phyloP scores from a whole-genome alignment of 139 green algal genomes.

The Closterium sp. region DNA sequence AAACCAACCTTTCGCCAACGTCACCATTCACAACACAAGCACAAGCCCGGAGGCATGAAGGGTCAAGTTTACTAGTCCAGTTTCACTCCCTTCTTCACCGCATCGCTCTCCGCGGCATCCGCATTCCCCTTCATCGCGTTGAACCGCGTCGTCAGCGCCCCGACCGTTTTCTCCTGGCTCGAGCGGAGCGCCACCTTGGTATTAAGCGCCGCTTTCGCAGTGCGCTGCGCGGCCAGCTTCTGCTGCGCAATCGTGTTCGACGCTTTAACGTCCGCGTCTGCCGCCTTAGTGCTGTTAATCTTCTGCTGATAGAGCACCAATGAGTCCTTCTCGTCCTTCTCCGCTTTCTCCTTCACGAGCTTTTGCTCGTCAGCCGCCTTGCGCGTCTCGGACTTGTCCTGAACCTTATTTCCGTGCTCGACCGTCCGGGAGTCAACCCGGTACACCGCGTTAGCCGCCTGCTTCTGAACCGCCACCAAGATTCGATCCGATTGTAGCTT shows the following conservation, averaged over 20 bases:
- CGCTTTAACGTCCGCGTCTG: neutral
- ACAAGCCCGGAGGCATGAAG: too few relatives aligned
- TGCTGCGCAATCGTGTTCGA: neutral
- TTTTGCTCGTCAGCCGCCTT: neutral
- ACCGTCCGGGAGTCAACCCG: neutral
- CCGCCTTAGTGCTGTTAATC: neutral
- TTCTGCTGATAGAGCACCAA: neutral
- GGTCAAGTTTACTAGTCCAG: too few relatives aligned
- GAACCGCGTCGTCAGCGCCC: neutral
- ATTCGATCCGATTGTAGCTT: neutral
- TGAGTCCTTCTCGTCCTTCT: neutral
- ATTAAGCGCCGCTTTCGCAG: neutral
- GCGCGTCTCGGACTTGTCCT: neutral
- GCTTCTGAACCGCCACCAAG: neutral
- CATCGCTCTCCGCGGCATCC: neutral
- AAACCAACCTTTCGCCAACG: too few relatives aligned
- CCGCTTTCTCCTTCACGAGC: neutral
- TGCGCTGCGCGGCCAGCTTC: neutral
- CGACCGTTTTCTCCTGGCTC: neutral
- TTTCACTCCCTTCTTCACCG: too few relatives aligned
- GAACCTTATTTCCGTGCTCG: neutral
- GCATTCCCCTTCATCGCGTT: neutral
- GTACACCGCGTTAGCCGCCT: neutral
- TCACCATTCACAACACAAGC: too few relatives aligned
- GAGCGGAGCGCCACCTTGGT: neutral